Evolutionary conservation across 176 grass and related monocot genomes (phyloP), one percentile per base, ranked within the genome.

Genomic region (Luzula sylvatica): DNA sequence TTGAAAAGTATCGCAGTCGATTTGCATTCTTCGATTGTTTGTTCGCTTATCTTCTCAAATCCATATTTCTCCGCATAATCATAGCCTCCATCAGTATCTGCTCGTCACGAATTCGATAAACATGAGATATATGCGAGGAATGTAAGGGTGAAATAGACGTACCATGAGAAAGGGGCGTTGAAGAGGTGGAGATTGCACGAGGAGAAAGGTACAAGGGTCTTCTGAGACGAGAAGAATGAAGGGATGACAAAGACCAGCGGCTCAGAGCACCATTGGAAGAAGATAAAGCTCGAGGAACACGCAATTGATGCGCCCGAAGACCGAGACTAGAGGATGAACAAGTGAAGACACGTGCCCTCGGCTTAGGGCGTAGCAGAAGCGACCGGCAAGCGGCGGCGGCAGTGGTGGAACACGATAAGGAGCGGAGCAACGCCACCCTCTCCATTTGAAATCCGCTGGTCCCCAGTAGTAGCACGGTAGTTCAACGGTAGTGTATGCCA

Each of bases 1-100:
- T 74, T 90, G 65, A 90, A 98, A 45, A 90, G 78, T 61, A 83
- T 74, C 60, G 78, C 81, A 71, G 56, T 58, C 27, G 81, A 90
- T 87, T 90, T 98, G 72, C 92, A 98, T 69, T 98, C 85, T 50
- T 98, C 81, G 45, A 98, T 86, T 45, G 55, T 82, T 57, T 98
- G 86, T 40, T 98, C 92, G 20, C 81, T 89, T 44, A 90, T 56
- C 29, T 80, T 90, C 59, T 83, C 78, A 44, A 98, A 98, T 38
- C 92, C 92, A 35, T 86, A 69, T 23, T 77, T 83, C 38, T 87
- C 75, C 9, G 81, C 72, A 55, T 80, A 72, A 65, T 98, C 85
- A 72, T 86, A 79, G n/a, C n/a, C n/a, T n/a, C 65, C 82, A 64
- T 86, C 81, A 13, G 43, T 72, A 50, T 87, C 71, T 83, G 68